These are phyloP conservation scores for Codiaeum variegatum DNA, from an alignment of 441 rosid genomes.

Conservation along the genomic window DNA sequence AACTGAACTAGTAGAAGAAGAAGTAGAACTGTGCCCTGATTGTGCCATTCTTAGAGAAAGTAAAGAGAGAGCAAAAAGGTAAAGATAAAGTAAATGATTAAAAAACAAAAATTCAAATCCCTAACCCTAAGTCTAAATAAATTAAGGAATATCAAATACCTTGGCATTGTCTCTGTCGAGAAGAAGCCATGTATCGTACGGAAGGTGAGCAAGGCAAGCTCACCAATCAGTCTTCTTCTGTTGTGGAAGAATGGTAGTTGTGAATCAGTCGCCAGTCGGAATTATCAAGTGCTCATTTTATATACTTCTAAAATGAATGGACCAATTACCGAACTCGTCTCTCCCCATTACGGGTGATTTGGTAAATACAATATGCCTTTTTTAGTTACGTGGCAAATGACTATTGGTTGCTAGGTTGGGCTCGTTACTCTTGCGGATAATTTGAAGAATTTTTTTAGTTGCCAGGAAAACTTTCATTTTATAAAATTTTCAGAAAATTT, in stretches of 20 bases:
- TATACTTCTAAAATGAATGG: too few relatives aligned
- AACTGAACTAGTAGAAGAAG: conserved; percentile 14
- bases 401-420: too few relatives aligned
- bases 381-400: not conserved
- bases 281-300: too few relatives aligned
- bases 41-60: conserved; percentile 41
- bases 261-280: not conserved
- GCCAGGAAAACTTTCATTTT: too few relatives aligned
- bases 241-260: conserved; percentile 33
- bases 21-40: conserved; percentile 31
- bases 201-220: conserved; percentile 8
- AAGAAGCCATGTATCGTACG: conserved; percentile 35
- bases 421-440: too few relatives aligned
- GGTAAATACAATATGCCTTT: not conserved
- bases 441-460: too few relatives aligned
- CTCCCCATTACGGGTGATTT: not conserved
- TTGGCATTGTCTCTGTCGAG: conserved; percentile 19
- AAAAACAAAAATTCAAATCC: not conserved
- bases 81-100: not conserved
- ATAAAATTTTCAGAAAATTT: too few relatives aligned
- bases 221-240: conserved; percentile 39
- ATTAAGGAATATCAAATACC: conserved; percentile 10
- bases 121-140: not conserved
- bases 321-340: too few relatives aligned
- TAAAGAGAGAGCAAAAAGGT: conserved; percentile 1